Percentiles rank a stretch among this genome's conserved stretches.
These are phyloP conservation scores for Erysimum cheiri DNA, from an alignment of 441 rosid genomes.

Conservation along the genomic window DNA sequence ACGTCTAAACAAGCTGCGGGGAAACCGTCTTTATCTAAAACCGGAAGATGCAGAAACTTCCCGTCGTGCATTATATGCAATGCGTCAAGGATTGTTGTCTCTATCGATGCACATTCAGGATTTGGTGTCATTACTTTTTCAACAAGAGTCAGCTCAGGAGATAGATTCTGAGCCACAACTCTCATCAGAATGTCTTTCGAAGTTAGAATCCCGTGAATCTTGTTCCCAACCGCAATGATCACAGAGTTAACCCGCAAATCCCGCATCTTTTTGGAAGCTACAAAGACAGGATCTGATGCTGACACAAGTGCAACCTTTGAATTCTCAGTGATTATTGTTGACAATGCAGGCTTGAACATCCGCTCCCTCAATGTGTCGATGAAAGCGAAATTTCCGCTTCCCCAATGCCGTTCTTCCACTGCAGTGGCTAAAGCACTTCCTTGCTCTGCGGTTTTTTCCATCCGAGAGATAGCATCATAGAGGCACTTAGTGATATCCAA, in stretches of 20 bases:
- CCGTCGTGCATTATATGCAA: conserved; percentile 93
- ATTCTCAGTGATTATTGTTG: conserved; percentile 77
- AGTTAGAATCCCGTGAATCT: conserved; percentile 83
- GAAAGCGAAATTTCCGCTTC: conserved; percentile 70
- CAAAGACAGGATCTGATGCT: conserved; percentile 82
- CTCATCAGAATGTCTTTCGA: conserved; percentile 97
- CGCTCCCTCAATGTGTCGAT: conserved; percentile 91
- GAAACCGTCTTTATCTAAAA: conserved; percentile 76
- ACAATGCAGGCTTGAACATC: conserved; percentile 93
- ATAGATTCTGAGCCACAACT: conserved; percentile 91
- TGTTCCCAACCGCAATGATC: conserved; percentile 64
- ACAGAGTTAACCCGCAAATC: conserved; percentile 82
- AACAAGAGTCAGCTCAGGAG: conserved; percentile 85
- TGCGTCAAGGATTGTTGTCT: conserved; percentile 84
- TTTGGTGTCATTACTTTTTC: conserved; percentile 83
- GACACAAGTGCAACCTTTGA: conserved; percentile 74
- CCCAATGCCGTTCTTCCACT: conserved; percentile 95
- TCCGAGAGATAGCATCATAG: conserved; percentile 90
- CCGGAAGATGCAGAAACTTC: conserved; percentile 92
- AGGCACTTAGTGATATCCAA: conserved; percentile 93
- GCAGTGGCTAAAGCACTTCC: conserved; percentile 96
- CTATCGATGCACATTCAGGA: conserved; percentile 80
- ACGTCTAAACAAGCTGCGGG: conserved; percentile 83
- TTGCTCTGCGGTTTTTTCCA: conserved; percentile 98
- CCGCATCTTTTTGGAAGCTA: conserved; percentile 87